These are phyloP conservation scores for Spinellus fusiger DNA, from an alignment of 192 early-diverging fungal species.

Conservation along the genomic window DNA sequence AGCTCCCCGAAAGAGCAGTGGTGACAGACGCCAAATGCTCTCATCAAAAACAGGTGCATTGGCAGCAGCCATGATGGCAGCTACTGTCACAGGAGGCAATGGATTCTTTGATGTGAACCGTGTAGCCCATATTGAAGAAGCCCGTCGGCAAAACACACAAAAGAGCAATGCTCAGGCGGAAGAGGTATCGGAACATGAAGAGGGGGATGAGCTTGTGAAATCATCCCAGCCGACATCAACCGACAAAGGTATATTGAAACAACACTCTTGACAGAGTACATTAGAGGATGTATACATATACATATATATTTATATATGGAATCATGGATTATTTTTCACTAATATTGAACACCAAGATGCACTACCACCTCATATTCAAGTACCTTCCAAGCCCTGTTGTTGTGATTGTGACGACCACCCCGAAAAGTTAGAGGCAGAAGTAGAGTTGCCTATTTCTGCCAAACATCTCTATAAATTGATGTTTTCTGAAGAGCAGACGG, in stretches of 20 bases:
- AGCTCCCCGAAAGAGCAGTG: not conserved
- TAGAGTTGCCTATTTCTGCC: conserved; percentile 52
- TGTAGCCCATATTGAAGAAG: conserved; percentile 1
- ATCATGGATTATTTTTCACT: no score
- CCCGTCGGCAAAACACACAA: not conserved
- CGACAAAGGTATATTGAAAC: no score
- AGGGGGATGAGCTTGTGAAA: not conserved
- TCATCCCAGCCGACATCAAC: no score
- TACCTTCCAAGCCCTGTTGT: conserved; percentile 39
- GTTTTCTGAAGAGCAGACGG: conserved; percentile 37
- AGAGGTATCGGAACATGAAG: not conserved
- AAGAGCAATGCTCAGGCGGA: not conserved
- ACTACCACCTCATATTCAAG: conserved; percentile 39
- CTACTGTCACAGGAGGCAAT: conserved; percentile 27
- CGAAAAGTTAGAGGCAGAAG: conserved; percentile 53
- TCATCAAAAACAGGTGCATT: conserved; percentile 26
- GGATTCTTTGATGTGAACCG: conserved; percentile 20
- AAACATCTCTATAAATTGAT: conserved; percentile 56
- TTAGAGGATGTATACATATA: no score
- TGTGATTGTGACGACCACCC: conserved; percentile 67
- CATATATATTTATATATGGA: no score
- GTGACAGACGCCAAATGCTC: not conserved
- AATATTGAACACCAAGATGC: conserved; percentile 15
- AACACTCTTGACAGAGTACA: no score
- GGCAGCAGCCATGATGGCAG: conserved; percentile 34